Conservation (phyloP, 305 asterid species). For the Petunia hybrid region DNA sequence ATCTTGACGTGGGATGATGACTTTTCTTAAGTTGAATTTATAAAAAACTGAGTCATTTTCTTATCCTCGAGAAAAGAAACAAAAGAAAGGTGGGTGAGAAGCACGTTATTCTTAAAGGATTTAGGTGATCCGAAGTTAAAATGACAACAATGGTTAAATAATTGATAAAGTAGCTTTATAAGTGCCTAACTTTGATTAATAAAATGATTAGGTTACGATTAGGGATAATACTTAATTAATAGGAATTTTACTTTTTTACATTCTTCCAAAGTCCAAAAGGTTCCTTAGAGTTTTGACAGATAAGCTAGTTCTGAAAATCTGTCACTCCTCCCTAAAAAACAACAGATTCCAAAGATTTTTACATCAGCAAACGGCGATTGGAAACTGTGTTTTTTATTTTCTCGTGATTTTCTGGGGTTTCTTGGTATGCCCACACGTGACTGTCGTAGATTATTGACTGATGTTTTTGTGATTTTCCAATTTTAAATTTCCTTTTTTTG, state of each 20-base stretch:
- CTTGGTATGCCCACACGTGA: conserved; percentile 30
- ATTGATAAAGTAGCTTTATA: conserved; percentile 39
- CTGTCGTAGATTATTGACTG: conserved; percentile 36
- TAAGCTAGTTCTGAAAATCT: conserved; percentile 1
- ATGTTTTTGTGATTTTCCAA: neutral
- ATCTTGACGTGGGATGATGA: conserved; percentile 14
- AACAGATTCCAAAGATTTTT: conserved; percentile 26
- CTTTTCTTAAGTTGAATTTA: neutral
- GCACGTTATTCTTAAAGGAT: conserved; percentile 12
- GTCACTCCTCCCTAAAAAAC: conserved; percentile 36
- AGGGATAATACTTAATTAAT: conserved; percentile 25
- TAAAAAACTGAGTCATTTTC: neutral
- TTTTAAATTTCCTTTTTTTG: too few species aligned
- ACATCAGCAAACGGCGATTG: conserved; percentile 6
- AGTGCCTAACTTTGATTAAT: conserved; percentile 61
- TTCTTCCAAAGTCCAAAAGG: conserved; percentile 48
- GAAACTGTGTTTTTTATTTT: neutral
- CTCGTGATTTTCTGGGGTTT: neutral
- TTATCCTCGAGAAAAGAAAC: conserved; percentile 31
- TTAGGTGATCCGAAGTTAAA: conserved; percentile 15
- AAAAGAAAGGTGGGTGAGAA: conserved; percentile 38
- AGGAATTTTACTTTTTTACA: conserved; percentile 24
- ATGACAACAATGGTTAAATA: conserved; percentile 20
- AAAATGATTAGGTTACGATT: conserved; percentile 54
- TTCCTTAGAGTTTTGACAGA: conserved; percentile 1